Percentiles rank a stretch among this genome's conserved stretches.
Conservation (phyloP, 371 early-diverging fungal species). For the Syncephalastrum sp. region DNA sequence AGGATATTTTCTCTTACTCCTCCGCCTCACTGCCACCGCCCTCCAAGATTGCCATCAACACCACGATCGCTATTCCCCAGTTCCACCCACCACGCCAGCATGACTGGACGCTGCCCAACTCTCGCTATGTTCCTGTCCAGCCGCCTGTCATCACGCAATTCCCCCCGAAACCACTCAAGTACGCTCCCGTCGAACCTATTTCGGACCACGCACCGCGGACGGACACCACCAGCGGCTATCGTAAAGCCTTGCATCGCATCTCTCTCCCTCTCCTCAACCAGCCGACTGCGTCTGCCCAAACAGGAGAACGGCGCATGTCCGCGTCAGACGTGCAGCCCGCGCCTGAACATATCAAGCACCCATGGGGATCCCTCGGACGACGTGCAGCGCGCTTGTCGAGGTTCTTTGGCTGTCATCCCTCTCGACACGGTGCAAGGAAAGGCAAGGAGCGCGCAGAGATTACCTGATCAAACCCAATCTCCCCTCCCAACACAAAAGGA, state of each 20-base stretch:
- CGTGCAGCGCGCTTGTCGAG: conserved; percentile 2
- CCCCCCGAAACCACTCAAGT: conserved; percentile 43
- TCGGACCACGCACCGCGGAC: background rate
- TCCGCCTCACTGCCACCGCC: conserved; percentile 16
- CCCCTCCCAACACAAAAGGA: too few relatives aligned
- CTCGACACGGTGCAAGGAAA: conserved; percentile 1
- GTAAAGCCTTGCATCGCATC: conserved; percentile 14
- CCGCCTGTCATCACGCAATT: conserved; percentile 39
- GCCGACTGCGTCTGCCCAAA: background rate
- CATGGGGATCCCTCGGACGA: background rate
- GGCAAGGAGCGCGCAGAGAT: conserved; percentile 11
- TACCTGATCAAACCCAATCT: too few relatives aligned
- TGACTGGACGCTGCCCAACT: background rate
- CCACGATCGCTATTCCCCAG: conserved; percentile 36
- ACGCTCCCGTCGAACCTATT: conserved; percentile 43
- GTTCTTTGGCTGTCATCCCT: background rate
- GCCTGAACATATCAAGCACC: conserved; percentile 6
- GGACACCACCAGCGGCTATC: background rate
- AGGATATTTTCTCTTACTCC: conserved; percentile 1
- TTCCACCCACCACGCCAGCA: conserved; percentile 3
- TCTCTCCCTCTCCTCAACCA: conserved; percentile 13
- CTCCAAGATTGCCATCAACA: conserved; percentile 40
- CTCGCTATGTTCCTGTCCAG: conserved; percentile 12
- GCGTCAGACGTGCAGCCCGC: conserved; percentile 4
- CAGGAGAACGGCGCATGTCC: conserved; percentile 5